Conservation (phyloP, 2,329 filamentous ascomycete genomes). For the Fusarium avenaceum region DNA sequence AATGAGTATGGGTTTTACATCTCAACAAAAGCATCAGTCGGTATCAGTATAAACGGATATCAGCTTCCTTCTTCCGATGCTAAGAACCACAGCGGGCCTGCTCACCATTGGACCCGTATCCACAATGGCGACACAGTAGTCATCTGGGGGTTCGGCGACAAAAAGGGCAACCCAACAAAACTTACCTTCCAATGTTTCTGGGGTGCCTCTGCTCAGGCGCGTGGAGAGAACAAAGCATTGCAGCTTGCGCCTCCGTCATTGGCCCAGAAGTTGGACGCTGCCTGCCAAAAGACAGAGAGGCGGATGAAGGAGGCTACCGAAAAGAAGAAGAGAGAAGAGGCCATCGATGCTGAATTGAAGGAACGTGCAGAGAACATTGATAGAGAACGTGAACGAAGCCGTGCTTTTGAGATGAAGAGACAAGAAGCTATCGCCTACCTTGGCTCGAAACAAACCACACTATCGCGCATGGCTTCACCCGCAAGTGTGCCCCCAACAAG, state of each 20-base stretch:
- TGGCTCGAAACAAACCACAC: constrained; percentile 45
- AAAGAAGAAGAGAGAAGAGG: constrained; percentile 57
- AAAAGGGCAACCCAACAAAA: constrained; percentile 58
- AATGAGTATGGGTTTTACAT: constrained; percentile 78
- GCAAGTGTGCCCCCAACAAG: constrained; percentile 46
- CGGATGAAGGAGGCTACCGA: constrained; percentile 58
- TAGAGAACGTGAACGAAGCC: constrained; percentile 64
- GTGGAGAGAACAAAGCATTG: constrained; percentile 50
- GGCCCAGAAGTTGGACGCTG: constrained; percentile 63
- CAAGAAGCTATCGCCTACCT: constrained; percentile 61
- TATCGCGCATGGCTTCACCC: constrained; percentile 51
- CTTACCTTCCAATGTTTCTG: constrained; percentile 68
- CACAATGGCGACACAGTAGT: constrained; percentile 83
- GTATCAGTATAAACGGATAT: constrained; percentile 83
- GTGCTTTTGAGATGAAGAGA: constrained; percentile 63
- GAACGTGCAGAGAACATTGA: constrained; percentile 59
- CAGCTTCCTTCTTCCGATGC: constrained; percentile 69
- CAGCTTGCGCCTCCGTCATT: constrained; percentile 56
- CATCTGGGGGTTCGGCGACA: constrained; percentile 70
- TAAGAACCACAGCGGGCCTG: constrained; percentile 68
- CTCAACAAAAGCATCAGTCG: constrained; percentile 81
- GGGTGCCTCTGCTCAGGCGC: constrained; percentile 65
- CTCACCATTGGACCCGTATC: constrained; percentile 74
- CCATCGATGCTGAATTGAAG: constrained; percentile 61
- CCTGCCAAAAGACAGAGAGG: constrained; percentile 61